A percentile compares a stretch with the other conserved stretches of the same genome.
phyloP scores from a whole-genome alignment of 495 filamentous ascomycete species.

The Bryoglossum gracile region DNA sequence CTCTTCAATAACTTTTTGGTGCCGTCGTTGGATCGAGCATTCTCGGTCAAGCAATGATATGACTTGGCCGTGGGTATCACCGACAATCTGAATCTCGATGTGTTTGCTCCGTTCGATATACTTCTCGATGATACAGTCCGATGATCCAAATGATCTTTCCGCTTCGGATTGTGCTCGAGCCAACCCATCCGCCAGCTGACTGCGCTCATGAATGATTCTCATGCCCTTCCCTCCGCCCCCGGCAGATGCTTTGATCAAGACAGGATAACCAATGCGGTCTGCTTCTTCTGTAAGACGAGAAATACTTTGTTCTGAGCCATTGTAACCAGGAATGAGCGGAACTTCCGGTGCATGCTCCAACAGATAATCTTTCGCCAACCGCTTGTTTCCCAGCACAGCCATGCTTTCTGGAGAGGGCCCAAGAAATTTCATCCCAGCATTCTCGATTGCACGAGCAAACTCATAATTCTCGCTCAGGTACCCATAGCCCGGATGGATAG shows the following conservation, averaged over 20 bases:
- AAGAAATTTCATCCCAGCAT: slow-evolving; percentile 90
- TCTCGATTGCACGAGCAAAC: slow-evolving; percentile 83
- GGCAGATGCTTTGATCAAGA: slow-evolving; percentile 94
- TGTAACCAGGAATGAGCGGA: slow-evolving; percentile 94
- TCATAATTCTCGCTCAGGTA: slow-evolving; percentile 92
- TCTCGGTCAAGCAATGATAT: slow-evolving; percentile 82
- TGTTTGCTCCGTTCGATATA: slow-evolving; percentile 93
- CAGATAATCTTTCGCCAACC: slow-evolving; percentile 90
- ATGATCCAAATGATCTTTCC: slow-evolving; percentile 85
- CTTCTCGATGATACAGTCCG: slow-evolving; percentile 94
- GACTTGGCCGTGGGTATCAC: slow-evolving; percentile 79
- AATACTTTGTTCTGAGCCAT: slow-evolving; percentile 76
- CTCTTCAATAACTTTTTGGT: slow-evolving; percentile 98
- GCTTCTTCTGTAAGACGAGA: slow-evolving; percentile 65
- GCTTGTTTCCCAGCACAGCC: slow-evolving; percentile 97
- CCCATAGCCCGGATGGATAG: slow-evolving; percentile 93
- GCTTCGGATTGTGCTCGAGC: slow-evolving; percentile 86
- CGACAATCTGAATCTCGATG: slow-evolving; percentile 97
- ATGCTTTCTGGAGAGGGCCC: slow-evolving; percentile 90
- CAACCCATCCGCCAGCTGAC: slow-evolving; percentile 75
- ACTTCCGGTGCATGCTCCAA: slow-evolving; percentile 82
- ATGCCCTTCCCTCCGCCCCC: slow-evolving; percentile 98
- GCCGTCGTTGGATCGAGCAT: slow-evolving; percentile 79
- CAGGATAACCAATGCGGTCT: slow-evolving; percentile 78
- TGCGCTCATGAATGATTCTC: slow-evolving; percentile 72